Evolutionary conservation across 805 yeast species (phyloP).

Genomic region (Kuraishia cidri): DNA sequence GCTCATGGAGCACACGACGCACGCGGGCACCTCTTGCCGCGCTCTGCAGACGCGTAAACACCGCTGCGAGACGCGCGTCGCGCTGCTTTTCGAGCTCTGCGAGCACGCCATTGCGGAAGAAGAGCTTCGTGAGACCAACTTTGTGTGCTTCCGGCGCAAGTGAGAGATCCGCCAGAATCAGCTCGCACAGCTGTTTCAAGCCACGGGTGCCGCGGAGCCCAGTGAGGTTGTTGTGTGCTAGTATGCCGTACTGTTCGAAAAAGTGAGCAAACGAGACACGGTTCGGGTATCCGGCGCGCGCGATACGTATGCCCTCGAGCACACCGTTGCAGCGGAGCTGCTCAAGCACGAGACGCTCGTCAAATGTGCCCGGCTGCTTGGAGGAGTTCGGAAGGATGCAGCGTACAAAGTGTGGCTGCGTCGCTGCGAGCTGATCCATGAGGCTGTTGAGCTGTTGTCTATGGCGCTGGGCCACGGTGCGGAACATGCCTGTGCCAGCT

Average conservation of each 20-base stretch:
- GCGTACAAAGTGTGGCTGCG: conserved; percentile 95
- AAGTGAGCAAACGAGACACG: conserved; percentile 80
- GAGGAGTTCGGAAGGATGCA: conserved; percentile 86
- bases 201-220: too few relatives aligned
- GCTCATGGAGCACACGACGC: conserved; percentile 35
- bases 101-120: conserved; percentile 69
- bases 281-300: conserved; percentile 96
- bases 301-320: conserved; percentile 93
- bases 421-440: conserved; percentile 63
- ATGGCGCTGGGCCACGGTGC: conserved; percentile 85
- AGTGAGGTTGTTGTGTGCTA: conserved; percentile 33
- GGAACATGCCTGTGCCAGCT: conserved; percentile 28
- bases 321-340: conserved; percentile 97
- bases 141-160: conserved; percentile 54
- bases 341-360: conserved; percentile 68
- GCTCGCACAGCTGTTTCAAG: conserved; percentile 59
- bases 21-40: conserved; percentile 52
- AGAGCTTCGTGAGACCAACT: conserved; percentile 64
- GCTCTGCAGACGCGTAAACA: conserved; percentile 57
- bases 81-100: conserved; percentile 74
- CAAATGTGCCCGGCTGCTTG: conserved; percentile 64
- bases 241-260: conserved; percentile 62
- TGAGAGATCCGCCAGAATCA: conserved; percentile 52
- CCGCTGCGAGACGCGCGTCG: conserved; percentile 48
- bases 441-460: conserved; percentile 72